Conservation (phyloP, 2,329 filamentous ascomycete species). For the Fusarium concolor region DNA sequence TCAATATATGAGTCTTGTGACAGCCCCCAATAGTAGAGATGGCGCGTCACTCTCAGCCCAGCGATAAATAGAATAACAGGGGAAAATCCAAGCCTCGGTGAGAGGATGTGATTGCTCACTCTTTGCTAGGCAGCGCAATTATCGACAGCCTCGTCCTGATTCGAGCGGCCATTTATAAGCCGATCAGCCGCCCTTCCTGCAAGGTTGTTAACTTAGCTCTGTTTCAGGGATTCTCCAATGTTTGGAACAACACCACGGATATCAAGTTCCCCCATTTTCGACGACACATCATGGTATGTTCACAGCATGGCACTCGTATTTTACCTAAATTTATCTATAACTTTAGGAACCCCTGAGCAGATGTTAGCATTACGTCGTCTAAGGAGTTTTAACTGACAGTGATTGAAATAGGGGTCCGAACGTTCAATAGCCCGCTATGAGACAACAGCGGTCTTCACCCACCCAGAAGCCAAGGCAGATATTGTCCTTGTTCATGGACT, state of each 20-base stretch:
- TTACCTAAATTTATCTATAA: too few species aligned
- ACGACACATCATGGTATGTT: constrained; percentile 44
- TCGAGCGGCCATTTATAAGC: constrained; percentile 24
- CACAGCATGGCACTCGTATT: not conserved
- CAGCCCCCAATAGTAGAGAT: not conserved
- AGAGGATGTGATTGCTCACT: constrained; percentile 11
- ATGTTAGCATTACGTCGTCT: too few species aligned
- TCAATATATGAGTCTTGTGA: constrained; percentile 32
- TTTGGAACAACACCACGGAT: constrained; percentile 3
- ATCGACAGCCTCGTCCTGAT: constrained; percentile 19
- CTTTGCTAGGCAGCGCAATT: constrained; percentile 20
- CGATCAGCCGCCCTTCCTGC: not conserved
- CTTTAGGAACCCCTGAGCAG: too few species aligned
- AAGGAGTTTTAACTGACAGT: not conserved
- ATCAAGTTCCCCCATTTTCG: constrained; percentile 19
- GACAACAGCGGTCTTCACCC: constrained; percentile 68
- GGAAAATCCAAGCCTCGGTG: constrained; percentile 7
- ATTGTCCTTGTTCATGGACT: constrained; percentile 78
- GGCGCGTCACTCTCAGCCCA: constrained; percentile 4
- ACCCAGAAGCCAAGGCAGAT: constrained; percentile 69
- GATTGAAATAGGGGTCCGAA: constrained; percentile 52
- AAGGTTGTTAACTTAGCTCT: not conserved
- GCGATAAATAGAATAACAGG: not conserved
- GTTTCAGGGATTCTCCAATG: constrained; percentile 27
- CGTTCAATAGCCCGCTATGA: constrained; percentile 61